Percentiles rank a stretch among this genome's conserved stretches.
Evolutionary conservation across 306 rosid genomes (phyloP).

Genomic region (Acacia melanoxylon): DNA sequence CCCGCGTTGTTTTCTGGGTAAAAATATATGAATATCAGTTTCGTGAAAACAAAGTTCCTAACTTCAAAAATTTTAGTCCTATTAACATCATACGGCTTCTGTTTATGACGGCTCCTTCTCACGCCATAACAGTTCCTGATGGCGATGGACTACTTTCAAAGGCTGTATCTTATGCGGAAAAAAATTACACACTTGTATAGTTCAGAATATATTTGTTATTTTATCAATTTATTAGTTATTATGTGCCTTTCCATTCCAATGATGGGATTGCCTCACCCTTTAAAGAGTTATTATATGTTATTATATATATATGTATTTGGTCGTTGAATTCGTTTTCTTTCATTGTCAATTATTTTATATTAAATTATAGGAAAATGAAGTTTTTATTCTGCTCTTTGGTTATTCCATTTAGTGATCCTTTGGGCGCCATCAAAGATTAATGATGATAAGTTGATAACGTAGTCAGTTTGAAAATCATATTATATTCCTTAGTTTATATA

Average conservation of each 20-base stretch:
- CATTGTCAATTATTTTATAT: slow-evolving; percentile 19
- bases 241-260: slow-evolving; percentile 45
- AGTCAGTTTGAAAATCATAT: not conserved
- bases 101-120: slow-evolving; percentile 49
- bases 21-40: slow-evolving; percentile 29
- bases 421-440: slow-evolving; percentile 23
- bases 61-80: slow-evolving; percentile 42
- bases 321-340: slow-evolving; percentile 24
- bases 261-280: slow-evolving; percentile 50
- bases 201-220: not conserved
- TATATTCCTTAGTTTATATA: too few species aligned
- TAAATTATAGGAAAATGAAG: not conserved
- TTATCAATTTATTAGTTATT: slow-evolving; percentile 8
- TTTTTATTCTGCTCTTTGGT: slow-evolving; percentile 17
- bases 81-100: slow-evolving; percentile 61
- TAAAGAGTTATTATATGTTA: slow-evolving; percentile 34
- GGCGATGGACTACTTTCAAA: slow-evolving; percentile 46
- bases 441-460: not conserved
- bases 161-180: slow-evolving; percentile 15
- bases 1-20: slow-evolving; percentile 27
- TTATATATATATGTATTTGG: not conserved
- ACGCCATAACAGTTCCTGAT: slow-evolving; percentile 56
- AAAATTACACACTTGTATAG: not conserved
- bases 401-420: slow-evolving; percentile 31
- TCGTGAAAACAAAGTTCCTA: slow-evolving; percentile 48